Percentiles rank a stretch among this genome's conserved stretches.
Evolutionary conservation across 768 basidiomycete species (phyloP).

Genomic region (Mycena polygramma): DNA sequence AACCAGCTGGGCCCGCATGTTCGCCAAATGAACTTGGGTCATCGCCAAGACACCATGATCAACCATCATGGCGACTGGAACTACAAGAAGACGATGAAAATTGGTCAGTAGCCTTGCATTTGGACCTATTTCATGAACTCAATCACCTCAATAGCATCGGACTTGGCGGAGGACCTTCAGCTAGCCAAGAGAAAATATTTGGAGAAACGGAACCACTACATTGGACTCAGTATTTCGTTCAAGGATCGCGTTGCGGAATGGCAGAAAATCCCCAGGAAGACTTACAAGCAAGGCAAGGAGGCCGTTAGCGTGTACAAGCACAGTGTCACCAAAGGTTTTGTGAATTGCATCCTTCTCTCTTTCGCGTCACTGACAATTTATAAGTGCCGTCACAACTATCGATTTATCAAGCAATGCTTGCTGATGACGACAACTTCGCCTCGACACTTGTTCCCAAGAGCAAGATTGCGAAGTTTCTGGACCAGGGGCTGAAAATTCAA

Average conservation of each 20-base stretch:
- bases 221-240: constrained; percentile 5
- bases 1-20: constrained; percentile 34
- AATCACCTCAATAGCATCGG: neutral
- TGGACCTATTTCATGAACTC: too few species aligned
- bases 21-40: constrained; percentile 41
- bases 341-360: too few species aligned
- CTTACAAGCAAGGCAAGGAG: neutral
- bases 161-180: neutral
- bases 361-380: too few species aligned
- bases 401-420: constrained; percentile 6
- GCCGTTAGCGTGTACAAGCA: constrained; percentile 12
- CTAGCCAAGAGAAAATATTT: neutral
- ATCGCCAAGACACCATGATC: constrained; percentile 41
- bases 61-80: constrained; percentile 40
- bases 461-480: constrained; percentile 3
- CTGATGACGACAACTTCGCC: constrained; percentile 5
- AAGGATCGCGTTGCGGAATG: neutral
- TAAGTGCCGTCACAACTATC: neutral
- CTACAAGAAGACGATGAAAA: constrained; percentile 27
- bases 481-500: constrained; percentile 6
- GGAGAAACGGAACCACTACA: constrained; percentile 16
- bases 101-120: neutral
- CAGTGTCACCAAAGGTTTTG: neutral
- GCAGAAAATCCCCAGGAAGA: neutral
- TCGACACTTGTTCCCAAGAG: neutral